Percentiles rank a stretch among this genome's conserved stretches.
These are phyloP conservation scores for Gnaphalium uliginosum DNA, from an alignment of 129 eudicot genomes.

Conservation along the genomic window DNA sequence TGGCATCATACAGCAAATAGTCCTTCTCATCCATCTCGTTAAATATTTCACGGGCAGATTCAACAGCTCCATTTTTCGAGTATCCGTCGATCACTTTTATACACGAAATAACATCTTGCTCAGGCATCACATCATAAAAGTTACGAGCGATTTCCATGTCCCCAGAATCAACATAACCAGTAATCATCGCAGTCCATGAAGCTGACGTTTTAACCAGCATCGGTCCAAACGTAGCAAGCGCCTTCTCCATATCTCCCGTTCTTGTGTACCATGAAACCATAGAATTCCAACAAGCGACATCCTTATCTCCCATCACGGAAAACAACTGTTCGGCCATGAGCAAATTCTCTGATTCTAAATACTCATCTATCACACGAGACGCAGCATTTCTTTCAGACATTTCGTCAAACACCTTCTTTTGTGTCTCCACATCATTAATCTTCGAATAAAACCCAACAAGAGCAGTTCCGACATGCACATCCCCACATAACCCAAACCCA, in stretches of 20 bases:
- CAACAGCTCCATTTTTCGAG: conserved; percentile 32
- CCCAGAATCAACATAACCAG: conserved; percentile 24
- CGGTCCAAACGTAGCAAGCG: conserved; percentile 28
- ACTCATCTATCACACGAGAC: conserved; percentile 34
- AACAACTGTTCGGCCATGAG: conserved; percentile 36
- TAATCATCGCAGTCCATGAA: conserved; percentile 36
- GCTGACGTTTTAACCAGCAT: conserved; percentile 36
- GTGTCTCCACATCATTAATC: conserved; percentile 30
- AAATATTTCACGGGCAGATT: conserved; percentile 38
- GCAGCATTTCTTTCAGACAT: conserved; percentile 37
- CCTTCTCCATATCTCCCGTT: conserved; percentile 38
- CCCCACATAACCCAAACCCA: conserved; percentile 34
- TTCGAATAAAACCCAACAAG: conserved; percentile 42
- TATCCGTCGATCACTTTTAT: conserved; percentile 33
- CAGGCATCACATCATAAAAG: conserved; percentile 42
- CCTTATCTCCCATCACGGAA: conserved; percentile 34
- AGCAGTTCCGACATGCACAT: conserved; percentile 48
- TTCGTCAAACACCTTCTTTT: conserved; percentile 36
- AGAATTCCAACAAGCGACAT: conserved; percentile 38
- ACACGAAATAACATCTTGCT: conserved; percentile 24
- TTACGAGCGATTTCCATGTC: conserved; percentile 31
- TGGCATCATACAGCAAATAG: conserved; percentile 35
- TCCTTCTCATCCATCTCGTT: conserved; percentile 31
- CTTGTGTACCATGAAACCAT: conserved; percentile 50
- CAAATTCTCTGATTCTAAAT: conserved; percentile 33